Base-by-base conservation (phyloP, 345 rosid genomes). In the Garcia nutans region DNA sequence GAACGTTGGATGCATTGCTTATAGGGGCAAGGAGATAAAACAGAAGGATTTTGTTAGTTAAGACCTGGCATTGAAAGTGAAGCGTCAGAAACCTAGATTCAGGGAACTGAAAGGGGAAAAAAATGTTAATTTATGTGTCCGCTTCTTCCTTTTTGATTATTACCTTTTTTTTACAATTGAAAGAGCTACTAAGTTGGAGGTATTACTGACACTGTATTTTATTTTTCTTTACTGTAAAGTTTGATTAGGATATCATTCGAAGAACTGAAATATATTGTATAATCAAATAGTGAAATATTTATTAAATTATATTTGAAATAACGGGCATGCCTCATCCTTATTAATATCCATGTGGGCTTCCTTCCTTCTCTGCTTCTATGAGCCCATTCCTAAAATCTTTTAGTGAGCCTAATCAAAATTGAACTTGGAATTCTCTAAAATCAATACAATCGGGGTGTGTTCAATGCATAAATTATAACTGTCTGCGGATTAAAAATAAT, bases 151-250 rank as follows among this genome's bases (percentile, higher is more conserved):
- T 57, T 26, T 58, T 58, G 8, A 23, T 7, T 3, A 0, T 7
- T 10, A 3, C 37, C 2, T 28, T 28, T 28, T 28, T n/a, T 19
- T 62, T 12, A 49, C 44, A 41, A 17, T 26, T 60, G 12, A 44
- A 62, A 45, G 71, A 71, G 73, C 11, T 45, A 57, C 64, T 56
- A 12, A 71, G 58, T 52, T 73, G 31, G 63, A 23, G 60, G 71
- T 54, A 28, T 54, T 44, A 70, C 79, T 37, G 79, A 72, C 68
- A 5, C 24, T 72, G 72, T 78, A 75, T 62, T 58, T 78, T 59
- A 56, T 78, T 73, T 78, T 73, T 78, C 12, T 58, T 68, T 60
- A 26, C 54, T 82, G 85, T 78, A 78, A 82, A 82, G 80, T 64
- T 64, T 76, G 78, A 68, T 57, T 71, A 74, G 79, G 64, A 61